Evolutionary conservation across 805 yeast species (phyloP).

Genomic region (Saccharomycopsis fibuligera): DNA sequence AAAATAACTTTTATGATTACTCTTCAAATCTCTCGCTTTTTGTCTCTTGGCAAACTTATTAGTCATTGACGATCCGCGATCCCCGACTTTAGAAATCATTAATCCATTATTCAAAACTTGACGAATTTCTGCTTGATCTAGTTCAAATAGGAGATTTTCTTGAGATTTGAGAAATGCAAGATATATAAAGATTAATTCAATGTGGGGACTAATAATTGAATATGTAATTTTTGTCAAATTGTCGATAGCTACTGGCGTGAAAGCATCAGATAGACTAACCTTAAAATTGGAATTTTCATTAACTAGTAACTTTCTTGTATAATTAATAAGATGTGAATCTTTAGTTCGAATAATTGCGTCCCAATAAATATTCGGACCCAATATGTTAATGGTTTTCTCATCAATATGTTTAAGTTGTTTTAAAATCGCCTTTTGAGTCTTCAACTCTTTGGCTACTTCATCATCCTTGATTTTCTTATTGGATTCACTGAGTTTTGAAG

Average conservation of each 20-base stretch:
- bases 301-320: background rate
- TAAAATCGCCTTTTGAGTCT: background rate
- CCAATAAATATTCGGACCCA: too few relatives aligned
- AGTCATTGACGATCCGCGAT: background rate
- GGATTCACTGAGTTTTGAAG: background rate
- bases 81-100: background rate
- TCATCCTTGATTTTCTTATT: background rate
- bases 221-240: conserved; percentile 36
- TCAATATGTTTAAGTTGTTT: background rate
- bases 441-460: conserved; percentile 8
- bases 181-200: conserved; percentile 68
- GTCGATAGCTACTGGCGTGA: background rate
- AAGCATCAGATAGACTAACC: conserved; percentile 1
- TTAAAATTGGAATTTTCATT: background rate
- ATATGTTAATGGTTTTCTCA: conserved; percentile 20
- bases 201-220: conserved; percentile 65
- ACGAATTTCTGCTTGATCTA: conserved; percentile 84
- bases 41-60: conserved; percentile 8
- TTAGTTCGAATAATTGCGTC: too few relatives aligned
- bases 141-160: conserved; percentile 71
- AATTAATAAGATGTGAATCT: conserved; percentile 23
- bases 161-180: conserved; percentile 76
- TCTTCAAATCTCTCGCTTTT: conserved; percentile 6
- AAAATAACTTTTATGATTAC: conserved; percentile 14
- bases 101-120: conserved; percentile 50